Base-by-base conservation (phyloP, 139 green algal species). In the Auxenochlorella pyrenoidosa region DNA sequence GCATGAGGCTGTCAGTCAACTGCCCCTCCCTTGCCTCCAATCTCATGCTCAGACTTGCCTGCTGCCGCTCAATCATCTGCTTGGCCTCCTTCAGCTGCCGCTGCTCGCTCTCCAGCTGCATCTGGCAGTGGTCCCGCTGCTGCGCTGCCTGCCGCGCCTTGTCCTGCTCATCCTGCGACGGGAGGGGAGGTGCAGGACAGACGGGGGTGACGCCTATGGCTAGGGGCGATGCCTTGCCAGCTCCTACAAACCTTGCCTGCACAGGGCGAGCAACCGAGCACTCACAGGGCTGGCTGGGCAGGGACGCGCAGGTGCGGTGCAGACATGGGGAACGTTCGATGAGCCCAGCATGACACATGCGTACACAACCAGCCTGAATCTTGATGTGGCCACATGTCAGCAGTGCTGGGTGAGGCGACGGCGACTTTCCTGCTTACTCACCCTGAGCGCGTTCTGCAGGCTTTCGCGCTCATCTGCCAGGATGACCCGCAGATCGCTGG, bases 1-100 rank as follows among this genome's bases (percentile, higher is more conserved):
- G 12, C 68, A 43, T 43, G 12, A 40, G 36, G n/a, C n/a, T 32
- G 32, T 6, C n/a, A 26, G 12, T 32, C 26, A 12, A 75, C 36
- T 30, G 22, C 24, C 10, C 16, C 10, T 30, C 24, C 59, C 59
- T 12, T n/a, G n/a, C n/a, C 36, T 8, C 12, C 36, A 13, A 18
- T 51, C 40, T 34, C 40, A 21, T 16, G 5, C 40, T 34, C 22
- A 5, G n/a, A 13, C 73, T 10, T 47, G 59, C 75, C 75, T 81
- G 75, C 75, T 81, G 75, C 75, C 75, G 32, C 43, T 81, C 75
- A 32, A 81, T n/a, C 75, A 63, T 47, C 26, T 59, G 43, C 75
- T 47, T 47, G 26, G 75, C 75, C 43, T 81, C 44, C 30, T 30
- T 38, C 75, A 81, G 30, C 75, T 47, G 43, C 30, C 51, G 47